Percentiles rank a stretch among this genome's conserved stretches.
phyloP scores from a whole-genome alignment of 2,329 filamentous ascomycete species.

The Ilyonectria destructans region DNA sequence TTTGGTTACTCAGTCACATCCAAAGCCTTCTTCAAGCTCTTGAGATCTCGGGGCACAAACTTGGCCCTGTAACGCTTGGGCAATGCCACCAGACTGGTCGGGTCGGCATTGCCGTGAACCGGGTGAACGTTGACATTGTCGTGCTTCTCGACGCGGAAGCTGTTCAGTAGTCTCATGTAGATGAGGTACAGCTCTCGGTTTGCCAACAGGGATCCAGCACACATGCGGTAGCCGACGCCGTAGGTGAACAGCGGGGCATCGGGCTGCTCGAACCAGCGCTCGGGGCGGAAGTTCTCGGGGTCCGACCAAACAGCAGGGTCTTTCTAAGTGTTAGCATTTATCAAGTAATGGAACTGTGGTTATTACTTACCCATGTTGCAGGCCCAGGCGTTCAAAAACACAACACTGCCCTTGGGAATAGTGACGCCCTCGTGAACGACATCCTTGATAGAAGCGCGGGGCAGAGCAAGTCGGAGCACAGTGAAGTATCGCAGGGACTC shows the following conservation, averaged over 20 bases:
- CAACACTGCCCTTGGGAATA: slow-evolving; percentile 75
- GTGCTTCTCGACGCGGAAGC: slow-evolving; percentile 71
- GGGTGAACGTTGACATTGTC: slow-evolving; percentile 73
- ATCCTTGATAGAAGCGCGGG: slow-evolving; percentile 74
- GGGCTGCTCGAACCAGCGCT: slow-evolving; percentile 72
- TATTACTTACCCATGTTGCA: slow-evolving; percentile 75
- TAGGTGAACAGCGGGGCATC: slow-evolving; percentile 78
- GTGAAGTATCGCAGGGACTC: slow-evolving; percentile 76
- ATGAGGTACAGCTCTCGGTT: slow-evolving; percentile 78
- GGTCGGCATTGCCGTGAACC: slow-evolving; percentile 72
- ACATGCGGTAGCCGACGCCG: slow-evolving; percentile 79
- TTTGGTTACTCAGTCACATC: slow-evolving; percentile 3
- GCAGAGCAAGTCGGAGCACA: slow-evolving; percentile 75
- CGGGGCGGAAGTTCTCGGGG: slow-evolving; percentile 70
- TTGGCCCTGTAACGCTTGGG: slow-evolving; percentile 71
- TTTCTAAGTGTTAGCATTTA: neutral
- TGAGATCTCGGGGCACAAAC: slow-evolving; percentile 67
- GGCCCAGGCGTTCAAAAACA: slow-evolving; percentile 79
- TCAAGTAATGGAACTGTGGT: neutral
- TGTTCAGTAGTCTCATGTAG: slow-evolving; percentile 74
- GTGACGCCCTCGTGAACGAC: slow-evolving; percentile 70
- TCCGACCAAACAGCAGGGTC: slow-evolving; percentile 56
- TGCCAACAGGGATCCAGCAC: slow-evolving; percentile 70
- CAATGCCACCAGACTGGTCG: slow-evolving; percentile 75
- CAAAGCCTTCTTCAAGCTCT: slow-evolving; percentile 40